phyloP scores from a whole-genome alignment of 108 stramenopile species.

The Cyclostephanos invisitatus region DNA sequence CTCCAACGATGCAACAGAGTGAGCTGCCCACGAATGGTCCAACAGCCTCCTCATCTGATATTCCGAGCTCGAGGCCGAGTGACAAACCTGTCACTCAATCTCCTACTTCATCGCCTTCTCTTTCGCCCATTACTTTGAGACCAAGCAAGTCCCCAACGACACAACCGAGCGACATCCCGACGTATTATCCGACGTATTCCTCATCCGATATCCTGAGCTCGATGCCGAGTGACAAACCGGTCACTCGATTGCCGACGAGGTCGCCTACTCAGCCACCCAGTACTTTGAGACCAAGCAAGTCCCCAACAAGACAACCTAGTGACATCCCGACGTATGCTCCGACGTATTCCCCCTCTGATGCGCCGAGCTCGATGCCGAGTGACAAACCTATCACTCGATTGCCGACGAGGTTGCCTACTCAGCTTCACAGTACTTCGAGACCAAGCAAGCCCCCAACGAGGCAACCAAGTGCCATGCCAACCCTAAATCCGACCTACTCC shows the following conservation, averaged over 20 bases:
- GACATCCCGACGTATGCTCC: too few species aligned
- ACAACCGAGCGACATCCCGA: too few species aligned
- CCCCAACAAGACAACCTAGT: not conserved
- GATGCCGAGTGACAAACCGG: not conserved
- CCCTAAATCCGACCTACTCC: too few species aligned
- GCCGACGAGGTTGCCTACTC: not conserved
- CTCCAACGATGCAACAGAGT: not conserved
- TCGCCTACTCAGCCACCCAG: not conserved
- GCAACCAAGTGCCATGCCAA: too few species aligned
- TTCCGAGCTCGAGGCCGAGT: not conserved
- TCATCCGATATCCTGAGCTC: not conserved
- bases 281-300: not conserved
- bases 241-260: not conserved
- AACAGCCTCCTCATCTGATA: too few species aligned
- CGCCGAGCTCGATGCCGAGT: not conserved
- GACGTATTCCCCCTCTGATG: not conserved
- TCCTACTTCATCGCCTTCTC: not conserved
- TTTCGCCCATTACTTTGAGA: not conserved
- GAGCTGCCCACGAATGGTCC: too few species aligned
- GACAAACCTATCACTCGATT: not conserved
- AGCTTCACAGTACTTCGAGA: too few species aligned
- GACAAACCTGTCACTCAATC: not conserved
- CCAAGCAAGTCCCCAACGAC: not conserved
- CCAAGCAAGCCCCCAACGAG: not conserved
- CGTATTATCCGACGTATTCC: too few species aligned